Evolutionary conservation across 345 rosid species (phyloP), one percentile per base, ranked within the genome.

Genomic region (Diplotaxis tenuifolia): DNA sequence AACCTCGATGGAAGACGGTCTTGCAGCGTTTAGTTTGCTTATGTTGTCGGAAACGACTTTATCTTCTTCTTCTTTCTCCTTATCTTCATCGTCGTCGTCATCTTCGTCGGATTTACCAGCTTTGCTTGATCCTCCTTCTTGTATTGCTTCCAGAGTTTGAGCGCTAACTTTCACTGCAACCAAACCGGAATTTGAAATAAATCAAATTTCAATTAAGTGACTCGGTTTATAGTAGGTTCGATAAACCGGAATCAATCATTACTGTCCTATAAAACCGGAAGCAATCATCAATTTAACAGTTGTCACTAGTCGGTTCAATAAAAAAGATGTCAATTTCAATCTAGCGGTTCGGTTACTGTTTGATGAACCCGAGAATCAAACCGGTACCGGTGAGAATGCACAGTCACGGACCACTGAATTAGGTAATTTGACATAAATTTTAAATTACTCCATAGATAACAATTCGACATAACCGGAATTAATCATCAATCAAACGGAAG

Each of bases 1-100:
- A 65, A 90, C 60, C 27, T 88, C 85, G 19, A 86, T 36, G 38
- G 89, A 82, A 82, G 91, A 75, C 15, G 87, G 88, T 72, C 83
- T 79, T 23, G 7, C 47, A 3, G 27, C 55, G 53, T 61, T 38
- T 65, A 6, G 12, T 15, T 7, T 54, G 29, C 45, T 69, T 25
- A 3, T 6, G 12, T 73, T 28, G 0, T 0, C 49, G 16, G 32
- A 34, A 0, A 7, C 55, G 4, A 4, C 45, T 5, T 56, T 61
- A n/a, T 45, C 50, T 45, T 49, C 81, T 9, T 70, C 70, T 29
- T 76, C 65, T 62, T 65, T 57, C 34, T 14, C 53, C 16, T 3
- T 28, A 40, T 40, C 14, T 11, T 62, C 79, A 1, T 19, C 76
- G 1, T 67, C 52, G 0, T 69, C 78, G 0, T 76, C 69, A 1